A percentile compares a stretch with the other conserved stretches of the same genome.
Evolutionary conservation across 768 basidiomycete genomes (phyloP).

Genomic region (Phlebiopsis gigantea): DNA sequence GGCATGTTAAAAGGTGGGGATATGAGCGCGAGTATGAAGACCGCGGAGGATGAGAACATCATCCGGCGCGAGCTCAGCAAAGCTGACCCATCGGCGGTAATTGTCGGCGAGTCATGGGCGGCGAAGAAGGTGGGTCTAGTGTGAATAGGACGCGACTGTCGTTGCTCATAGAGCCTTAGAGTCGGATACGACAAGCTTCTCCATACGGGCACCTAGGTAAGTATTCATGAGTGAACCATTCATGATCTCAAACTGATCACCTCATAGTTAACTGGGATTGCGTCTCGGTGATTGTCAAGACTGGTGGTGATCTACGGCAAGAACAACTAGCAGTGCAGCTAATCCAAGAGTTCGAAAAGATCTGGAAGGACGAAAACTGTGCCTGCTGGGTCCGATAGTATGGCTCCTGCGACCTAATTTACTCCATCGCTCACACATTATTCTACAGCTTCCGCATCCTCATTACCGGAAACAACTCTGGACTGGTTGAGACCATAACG

Average conservation of each 20-base stretch:
- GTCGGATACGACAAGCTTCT: constrained; percentile 86
- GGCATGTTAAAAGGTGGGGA: constrained; percentile 53
- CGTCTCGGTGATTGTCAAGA: constrained; percentile 97
- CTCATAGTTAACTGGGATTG: constrained; percentile 74
- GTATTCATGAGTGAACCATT: constrained; percentile 15
- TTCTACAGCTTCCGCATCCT: constrained; percentile 82
- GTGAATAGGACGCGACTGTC: not conserved
- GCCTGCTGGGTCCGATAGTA: constrained; percentile 93
- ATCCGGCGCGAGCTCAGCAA: constrained; percentile 91
- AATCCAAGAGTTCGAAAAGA: constrained; percentile 86
- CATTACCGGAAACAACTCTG: constrained; percentile 90
- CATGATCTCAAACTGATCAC: not conserved
- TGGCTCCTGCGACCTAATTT: constrained; percentile 11
- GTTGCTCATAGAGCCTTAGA: constrained; percentile 35
- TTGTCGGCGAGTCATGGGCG: constrained; percentile 94
- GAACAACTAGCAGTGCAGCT: constrained; percentile 97
- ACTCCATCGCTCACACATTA: not conserved
- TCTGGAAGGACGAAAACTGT: constrained; percentile 93
- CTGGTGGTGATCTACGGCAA: constrained; percentile 92
- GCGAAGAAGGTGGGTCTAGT: constrained; percentile 69
- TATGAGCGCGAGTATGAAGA: constrained; percentile 46
- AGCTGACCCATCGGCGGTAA: constrained; percentile 91
- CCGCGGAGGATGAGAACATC: constrained; percentile 87
- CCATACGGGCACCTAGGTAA: constrained; percentile 93
- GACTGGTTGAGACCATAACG: constrained; percentile 95